phyloP scores from a whole-genome alignment of 345 rosid species.

The Barbarea vulgaris region DNA sequence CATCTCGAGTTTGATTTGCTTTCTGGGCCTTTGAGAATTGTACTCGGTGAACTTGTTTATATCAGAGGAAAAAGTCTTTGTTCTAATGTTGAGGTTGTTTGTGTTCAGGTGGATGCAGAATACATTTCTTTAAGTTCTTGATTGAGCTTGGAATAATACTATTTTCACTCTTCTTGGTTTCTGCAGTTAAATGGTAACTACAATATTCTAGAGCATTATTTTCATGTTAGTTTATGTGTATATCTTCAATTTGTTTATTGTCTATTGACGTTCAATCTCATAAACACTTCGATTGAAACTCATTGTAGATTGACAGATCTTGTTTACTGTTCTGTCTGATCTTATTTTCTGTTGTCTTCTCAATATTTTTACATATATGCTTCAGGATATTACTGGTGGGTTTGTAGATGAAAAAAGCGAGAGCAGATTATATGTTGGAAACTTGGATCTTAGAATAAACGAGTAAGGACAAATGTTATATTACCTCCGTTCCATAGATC shows the following conservation, averaged over 20 bases:
- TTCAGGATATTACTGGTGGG: conserved; percentile 63
- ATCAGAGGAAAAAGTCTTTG: background rate
- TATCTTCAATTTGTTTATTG: background rate
- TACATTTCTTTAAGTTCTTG: conserved; percentile 3
- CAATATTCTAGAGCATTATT: background rate
- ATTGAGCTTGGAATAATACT: background rate
- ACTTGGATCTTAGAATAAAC: conserved; percentile 83
- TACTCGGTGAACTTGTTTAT: background rate
- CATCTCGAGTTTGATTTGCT: background rate
- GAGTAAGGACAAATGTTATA: conserved; percentile 57
- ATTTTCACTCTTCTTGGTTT: background rate
- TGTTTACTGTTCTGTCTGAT: conserved; percentile 10
- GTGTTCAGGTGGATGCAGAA: conserved; percentile 24
- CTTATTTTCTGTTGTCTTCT: conserved; percentile 2
- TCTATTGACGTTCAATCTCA: background rate
- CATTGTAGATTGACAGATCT: background rate
- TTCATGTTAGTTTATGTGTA: background rate
- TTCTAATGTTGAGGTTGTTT: conserved; percentile 17
- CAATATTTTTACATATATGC: background rate
- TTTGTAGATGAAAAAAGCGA: conserved; percentile 65
- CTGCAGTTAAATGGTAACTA: conserved; percentile 24
- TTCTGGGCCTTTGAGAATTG: background rate
- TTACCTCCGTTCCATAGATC: background rate
- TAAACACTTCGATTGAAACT: background rate
- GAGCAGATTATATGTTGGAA: conserved; percentile 77